Conservation (phyloP, 345 rosid genomes). For the Kandelia obovata region DNA sequence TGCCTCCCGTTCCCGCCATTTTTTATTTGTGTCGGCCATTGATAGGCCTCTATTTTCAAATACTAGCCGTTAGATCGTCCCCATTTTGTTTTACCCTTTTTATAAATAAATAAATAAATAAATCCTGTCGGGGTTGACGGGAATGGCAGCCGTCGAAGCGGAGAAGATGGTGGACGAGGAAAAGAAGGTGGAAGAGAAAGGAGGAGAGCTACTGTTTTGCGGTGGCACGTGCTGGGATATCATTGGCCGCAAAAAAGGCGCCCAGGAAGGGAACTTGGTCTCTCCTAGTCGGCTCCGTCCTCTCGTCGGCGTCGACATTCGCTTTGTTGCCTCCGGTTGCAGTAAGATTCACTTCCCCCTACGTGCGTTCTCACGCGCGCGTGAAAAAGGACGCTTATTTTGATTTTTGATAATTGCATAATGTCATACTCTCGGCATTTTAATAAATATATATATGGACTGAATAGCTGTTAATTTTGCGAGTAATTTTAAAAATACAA, state of each 20-base stretch:
- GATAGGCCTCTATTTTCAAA: conserved; percentile 26
- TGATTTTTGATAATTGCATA: too few species aligned
- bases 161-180: conserved; percentile 46
- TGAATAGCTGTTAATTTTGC: too few species aligned
- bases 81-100: not conserved
- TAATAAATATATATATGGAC: too few species aligned
- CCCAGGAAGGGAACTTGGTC: conserved; percentile 65
- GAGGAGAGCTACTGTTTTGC: conserved; percentile 91
- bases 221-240: conserved; percentile 81
- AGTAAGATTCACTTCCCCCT: conserved; percentile 37
- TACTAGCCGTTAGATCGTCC: conserved; percentile 46
- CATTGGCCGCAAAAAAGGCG: conserved; percentile 62
- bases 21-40: conserved; percentile 32
- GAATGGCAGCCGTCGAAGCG: conserved; percentile 53
- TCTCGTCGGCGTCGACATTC: conserved; percentile 67
- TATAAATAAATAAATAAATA: not conserved
- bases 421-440: too few species aligned
- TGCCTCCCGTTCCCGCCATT: conserved; percentile 66
- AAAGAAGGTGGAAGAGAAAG: conserved; percentile 48
- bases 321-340: conserved; percentile 83
- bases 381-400: too few species aligned
- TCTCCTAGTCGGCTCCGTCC: conserved; percentile 94
- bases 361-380: not conserved
- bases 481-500: too few species aligned
- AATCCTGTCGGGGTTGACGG: conserved; percentile 2